Evolutionary conservation across 2,329 filamentous ascomycete species (phyloP), one percentile per base, ranked within the genome.

Genomic region (Hymenoscyphus repandus): DNA sequence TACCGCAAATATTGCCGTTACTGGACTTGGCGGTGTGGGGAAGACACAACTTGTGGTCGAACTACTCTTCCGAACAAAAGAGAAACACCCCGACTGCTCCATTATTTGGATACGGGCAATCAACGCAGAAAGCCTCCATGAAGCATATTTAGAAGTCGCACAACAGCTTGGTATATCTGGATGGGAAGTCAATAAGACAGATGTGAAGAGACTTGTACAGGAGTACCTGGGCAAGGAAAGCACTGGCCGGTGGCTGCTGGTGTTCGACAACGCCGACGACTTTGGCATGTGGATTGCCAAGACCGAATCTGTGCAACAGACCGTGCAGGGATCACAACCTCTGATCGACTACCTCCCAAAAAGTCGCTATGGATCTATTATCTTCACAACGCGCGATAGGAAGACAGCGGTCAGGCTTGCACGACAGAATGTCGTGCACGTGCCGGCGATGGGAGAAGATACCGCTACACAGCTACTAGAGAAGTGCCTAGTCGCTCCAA

Each of bases 261-360:
- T 47, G 6, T 11, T 47, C 31, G 45, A 47, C 17, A 47, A 47
- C 18, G 45, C 45, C 6, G 34, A 47, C 32, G 45, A 47, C 11
- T 7, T 47, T 3, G 33, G 38, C 1, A 15, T 47, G 22, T 15
- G 20, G 3, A 27, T 39, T n/a, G 17, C 9, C 6, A 47, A 31
- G 15, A 11, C 15, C 11, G 34, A 18, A 3, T n/a, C n/a, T n/a
- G n/a, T n/a, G n/a, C n/a, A n/a, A n/a, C n/a, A n/a, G n/a, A 22
- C 22, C 5, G 17, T 3, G n/a, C 12, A 7, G 5, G 34, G 27
- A 11, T 15, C 20, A 2, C 17, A 10, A n/a, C n/a, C 13, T 27
- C 30, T 47, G 22, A 39, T 47, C 18, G 34, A 47, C 7, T 47
- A 32, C 34, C 34, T 47, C n/a, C 45, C 45, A 6, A 5, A 18